Percentiles rank a stretch among this genome's conserved stretches.
phyloP scores from a whole-genome alignment of 192 early-diverging fungal species.

The Phycomyces blakesleeanus region DNA sequence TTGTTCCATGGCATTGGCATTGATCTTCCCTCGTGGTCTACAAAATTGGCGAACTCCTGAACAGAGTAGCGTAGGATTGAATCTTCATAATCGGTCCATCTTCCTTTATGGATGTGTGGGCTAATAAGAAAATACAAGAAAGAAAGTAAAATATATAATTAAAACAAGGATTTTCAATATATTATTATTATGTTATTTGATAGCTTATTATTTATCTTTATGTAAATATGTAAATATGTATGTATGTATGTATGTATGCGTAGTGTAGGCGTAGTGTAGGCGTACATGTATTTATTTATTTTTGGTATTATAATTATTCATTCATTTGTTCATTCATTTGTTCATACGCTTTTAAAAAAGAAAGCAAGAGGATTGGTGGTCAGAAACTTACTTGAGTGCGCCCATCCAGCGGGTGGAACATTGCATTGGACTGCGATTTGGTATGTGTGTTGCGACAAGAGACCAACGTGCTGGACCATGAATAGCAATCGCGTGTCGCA shows the following conservation, averaged over 20 bases:
- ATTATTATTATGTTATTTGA: no score
- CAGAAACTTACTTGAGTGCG: conserved; percentile 37
- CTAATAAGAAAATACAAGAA: conserved; percentile 15
- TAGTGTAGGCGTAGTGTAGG: no score
- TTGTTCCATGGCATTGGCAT: conserved; percentile 47
- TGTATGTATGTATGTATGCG: no score
- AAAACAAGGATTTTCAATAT: no score
- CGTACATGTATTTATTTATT: no score
- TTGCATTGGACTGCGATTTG: conserved; percentile 50
- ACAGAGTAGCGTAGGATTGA: conserved; percentile 38
- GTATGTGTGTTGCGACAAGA: conserved; percentile 44
- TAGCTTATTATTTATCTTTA: no score
- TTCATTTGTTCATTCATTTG: no score
- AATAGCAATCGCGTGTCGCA: conserved; percentile 37
- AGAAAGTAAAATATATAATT: no score
- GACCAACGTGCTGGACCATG: conserved; percentile 51
- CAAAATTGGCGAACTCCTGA: conserved; percentile 34
- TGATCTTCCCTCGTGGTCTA: conserved; percentile 33
- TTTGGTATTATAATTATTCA: no score
- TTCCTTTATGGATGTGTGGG: conserved; percentile 48
- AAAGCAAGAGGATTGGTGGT: not conserved
- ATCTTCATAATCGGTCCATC: conserved; percentile 51
- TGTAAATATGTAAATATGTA: no score
- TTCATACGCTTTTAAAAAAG: no score
- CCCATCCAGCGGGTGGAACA: conserved; percentile 49